A percentile compares a stretch with the other conserved stretches of the same genome.
Evolutionary conservation across 495 filamentous ascomycete genomes (phyloP).

Genomic region (Neurospora sp.): DNA sequence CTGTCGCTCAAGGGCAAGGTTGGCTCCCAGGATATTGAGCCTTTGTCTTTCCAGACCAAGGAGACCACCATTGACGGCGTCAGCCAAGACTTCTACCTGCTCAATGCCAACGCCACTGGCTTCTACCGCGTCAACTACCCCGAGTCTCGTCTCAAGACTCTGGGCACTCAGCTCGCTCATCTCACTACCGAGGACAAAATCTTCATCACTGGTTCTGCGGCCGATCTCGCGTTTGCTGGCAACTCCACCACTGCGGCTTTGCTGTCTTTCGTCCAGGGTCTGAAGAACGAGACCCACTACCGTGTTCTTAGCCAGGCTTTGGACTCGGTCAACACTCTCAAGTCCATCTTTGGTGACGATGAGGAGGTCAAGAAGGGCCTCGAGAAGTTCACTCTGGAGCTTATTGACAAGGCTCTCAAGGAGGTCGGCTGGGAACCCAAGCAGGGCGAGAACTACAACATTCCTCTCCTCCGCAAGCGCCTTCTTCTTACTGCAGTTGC

Average conservation of each 20-base stretch:
- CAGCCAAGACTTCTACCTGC: constrained; percentile 78
- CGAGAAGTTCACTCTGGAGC: constrained; percentile 60
- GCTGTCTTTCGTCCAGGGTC: constrained; percentile 68
- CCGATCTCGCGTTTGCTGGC: constrained; percentile 80
- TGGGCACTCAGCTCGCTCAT: constrained; percentile 61
- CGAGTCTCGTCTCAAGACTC: constrained; percentile 61
- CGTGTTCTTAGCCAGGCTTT: constrained; percentile 84
- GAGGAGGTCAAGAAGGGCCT: constrained; percentile 50
- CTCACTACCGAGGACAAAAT: constrained; percentile 84
- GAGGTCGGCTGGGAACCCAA: constrained; percentile 78
- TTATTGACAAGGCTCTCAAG: constrained; percentile 62
- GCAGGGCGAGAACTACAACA: constrained; percentile 69
- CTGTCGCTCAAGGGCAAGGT: constrained; percentile 61
- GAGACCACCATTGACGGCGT: constrained; percentile 62
- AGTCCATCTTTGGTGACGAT: constrained; percentile 43
- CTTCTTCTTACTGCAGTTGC: constrained; percentile 65
- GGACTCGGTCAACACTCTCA: constrained; percentile 48
- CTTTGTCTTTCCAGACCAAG: constrained; percentile 61
- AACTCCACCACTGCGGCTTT: constrained; percentile 70
- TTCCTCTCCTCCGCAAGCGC: constrained; percentile 66
- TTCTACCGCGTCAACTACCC: constrained; percentile 95
- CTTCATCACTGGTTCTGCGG: constrained; percentile 82
- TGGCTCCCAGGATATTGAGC: constrained; percentile 36
- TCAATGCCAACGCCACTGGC: constrained; percentile 78
- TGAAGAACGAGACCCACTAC: constrained; percentile 71